Percentiles rank a stretch among this genome's conserved stretches.
phyloP scores from a whole-genome alignment of 2,329 filamentous ascomycete species.

The Calonectria ilicicola region DNA sequence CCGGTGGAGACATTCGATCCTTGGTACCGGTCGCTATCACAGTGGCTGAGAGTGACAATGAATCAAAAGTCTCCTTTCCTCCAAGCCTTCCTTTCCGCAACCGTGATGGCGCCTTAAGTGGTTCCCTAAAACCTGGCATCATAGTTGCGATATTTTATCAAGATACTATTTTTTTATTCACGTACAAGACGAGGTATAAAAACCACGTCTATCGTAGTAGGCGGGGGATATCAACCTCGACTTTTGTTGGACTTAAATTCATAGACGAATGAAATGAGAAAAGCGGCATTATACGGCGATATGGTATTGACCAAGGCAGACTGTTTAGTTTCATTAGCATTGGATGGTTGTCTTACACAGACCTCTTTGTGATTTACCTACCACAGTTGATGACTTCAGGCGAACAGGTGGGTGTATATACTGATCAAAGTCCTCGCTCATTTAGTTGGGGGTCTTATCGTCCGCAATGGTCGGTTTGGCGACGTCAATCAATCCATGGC shows the following conservation, averaged over 20 bases:
- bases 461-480: constrained; percentile 24
- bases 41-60: constrained; percentile 41
- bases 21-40: constrained; percentile 38
- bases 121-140: constrained; percentile 39
- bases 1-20: constrained; percentile 45
- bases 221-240: constrained; percentile 38
- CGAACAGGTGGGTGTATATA: constrained; percentile 19
- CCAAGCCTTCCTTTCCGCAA: constrained; percentile 38
- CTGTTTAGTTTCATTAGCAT: constrained; percentile 30
- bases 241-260: constrained; percentile 37
- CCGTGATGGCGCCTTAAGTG: constrained; percentile 33
- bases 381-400: constrained; percentile 28
- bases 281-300: constrained; percentile 40
- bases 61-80: constrained; percentile 37
- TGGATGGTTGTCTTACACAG: constrained; percentile 17
- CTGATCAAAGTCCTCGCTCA: constrained; percentile 22
- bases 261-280: constrained; percentile 40
- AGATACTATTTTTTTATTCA: constrained; percentile 12
- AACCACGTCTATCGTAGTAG: constrained; percentile 29
- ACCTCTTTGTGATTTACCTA: constrained; percentile 18
- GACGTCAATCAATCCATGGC: constrained; percentile 32
- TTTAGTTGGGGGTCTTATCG: constrained; percentile 18
- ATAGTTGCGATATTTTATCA: constrained; percentile 32
- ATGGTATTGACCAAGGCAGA: constrained; percentile 1
- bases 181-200: constrained; percentile 31